Conservation (phyloP, 1,284 basidiomycete species). For the Trametes polyzona region DNA sequence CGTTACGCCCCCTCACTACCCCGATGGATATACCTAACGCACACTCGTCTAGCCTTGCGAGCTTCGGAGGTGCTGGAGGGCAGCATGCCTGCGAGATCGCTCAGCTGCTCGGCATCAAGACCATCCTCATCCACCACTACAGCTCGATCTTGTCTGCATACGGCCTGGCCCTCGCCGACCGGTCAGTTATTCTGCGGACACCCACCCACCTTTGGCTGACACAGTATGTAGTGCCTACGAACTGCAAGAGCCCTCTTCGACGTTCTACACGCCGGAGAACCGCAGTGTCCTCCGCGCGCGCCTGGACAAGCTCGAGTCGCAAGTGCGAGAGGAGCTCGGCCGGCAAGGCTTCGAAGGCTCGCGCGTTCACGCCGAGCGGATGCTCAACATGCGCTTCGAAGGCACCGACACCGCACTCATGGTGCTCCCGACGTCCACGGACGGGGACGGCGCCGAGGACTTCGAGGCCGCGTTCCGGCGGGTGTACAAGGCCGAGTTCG, state of each 20-base stretch:
- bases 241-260: constrained; percentile 85
- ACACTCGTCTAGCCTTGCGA: constrained; percentile 65
- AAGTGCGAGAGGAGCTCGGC: constrained; percentile 69
- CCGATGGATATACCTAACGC: too few relatives aligned
- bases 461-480: constrained; percentile 81
- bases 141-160: constrained; percentile 90
- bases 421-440: constrained; percentile 65
- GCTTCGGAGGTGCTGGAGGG: constrained; percentile 91
- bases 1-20: too few relatives aligned
- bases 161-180: constrained; percentile 86
- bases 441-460: constrained; percentile 66
- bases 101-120: constrained; percentile 78
- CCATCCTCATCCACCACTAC: constrained; percentile 85
- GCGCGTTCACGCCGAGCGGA: constrained; percentile 75
- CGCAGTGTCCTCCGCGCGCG: constrained; percentile 58
- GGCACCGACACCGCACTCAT: constrained; percentile 93
- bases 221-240: constrained; percentile 67
- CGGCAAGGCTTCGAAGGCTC: constrained; percentile 81
- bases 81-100: constrained; percentile 93
- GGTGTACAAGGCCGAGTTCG: constrained; percentile 85
- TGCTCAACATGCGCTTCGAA: constrained; percentile 92
- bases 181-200: constrained; percentile 47
- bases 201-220: not conserved
- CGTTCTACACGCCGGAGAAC: constrained; percentile 66
- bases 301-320: constrained; percentile 66